A percentile compares a stretch with the other conserved stretches of the same genome.
These are phyloP conservation scores for Syzygium syzygioides DNA, from an alignment of 441 rosid species.

Conservation along the genomic window DNA sequence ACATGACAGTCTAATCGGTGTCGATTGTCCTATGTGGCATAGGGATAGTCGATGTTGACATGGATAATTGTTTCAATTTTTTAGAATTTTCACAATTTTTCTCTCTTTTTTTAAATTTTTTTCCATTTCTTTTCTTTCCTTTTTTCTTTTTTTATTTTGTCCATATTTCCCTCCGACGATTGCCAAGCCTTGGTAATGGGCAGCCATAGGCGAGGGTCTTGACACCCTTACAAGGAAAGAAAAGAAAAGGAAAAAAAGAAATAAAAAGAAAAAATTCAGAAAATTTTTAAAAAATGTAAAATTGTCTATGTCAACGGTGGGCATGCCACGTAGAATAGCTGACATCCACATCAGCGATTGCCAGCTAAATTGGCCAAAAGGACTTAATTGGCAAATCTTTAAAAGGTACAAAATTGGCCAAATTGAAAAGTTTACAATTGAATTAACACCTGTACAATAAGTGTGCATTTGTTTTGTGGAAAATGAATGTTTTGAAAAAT, in stretches of 20 bases:
- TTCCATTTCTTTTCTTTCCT: not conserved
- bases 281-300: not conserved
- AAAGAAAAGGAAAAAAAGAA: not conserved
- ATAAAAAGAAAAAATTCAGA: not conserved
- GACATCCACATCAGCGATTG: fast-evolving
- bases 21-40: no score
- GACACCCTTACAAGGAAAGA: not conserved
- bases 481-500: not conserved
- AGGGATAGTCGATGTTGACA: no score
- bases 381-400: not conserved
- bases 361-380: fast-evolving
- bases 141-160: not conserved
- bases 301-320: not conserved
- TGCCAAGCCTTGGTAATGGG: not conserved
- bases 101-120: no score
- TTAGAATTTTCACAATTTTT: no score
- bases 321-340: fast-evolving
- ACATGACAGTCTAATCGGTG: fast-evolving
- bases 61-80: no score
- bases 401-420: not conserved
- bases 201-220: fast-evolving
- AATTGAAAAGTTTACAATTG: not conserved
- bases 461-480: not conserved
- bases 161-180: not conserved
- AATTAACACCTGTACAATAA: not conserved